These are phyloP conservation scores for Spathaspora arborariae DNA, from an alignment of 805 yeast genomes.

Conservation along the genomic window DNA sequence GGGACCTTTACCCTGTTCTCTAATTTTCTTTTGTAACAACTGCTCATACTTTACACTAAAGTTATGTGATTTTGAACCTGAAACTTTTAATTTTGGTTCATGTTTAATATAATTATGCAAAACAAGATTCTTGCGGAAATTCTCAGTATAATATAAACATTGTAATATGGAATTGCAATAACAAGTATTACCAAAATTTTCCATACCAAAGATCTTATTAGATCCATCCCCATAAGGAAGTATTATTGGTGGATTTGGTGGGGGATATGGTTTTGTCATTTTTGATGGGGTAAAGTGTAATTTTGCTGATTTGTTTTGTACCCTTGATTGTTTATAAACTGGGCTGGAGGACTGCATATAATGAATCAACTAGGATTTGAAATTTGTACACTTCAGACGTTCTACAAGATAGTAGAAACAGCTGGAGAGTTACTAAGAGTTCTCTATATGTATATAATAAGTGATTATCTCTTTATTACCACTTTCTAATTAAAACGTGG, in stretches of 20 bases:
- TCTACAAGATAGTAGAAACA: too few species aligned
- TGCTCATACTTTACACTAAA: constrained; percentile 40
- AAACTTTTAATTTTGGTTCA: constrained; percentile 24
- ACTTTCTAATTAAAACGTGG: too few species aligned
- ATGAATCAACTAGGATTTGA: too few species aligned
- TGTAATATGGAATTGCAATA: constrained; percentile 92
- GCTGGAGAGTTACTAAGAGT: too few species aligned
- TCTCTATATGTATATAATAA: too few species aligned
- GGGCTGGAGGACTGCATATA: not conserved
- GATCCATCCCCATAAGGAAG: constrained; percentile 55
- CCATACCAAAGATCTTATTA: constrained; percentile 72
- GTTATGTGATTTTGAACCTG: constrained; percentile 31
- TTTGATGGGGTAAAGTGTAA: not conserved
- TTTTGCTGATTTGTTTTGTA: not conserved
- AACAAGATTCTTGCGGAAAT: constrained; percentile 48
- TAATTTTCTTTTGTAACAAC: constrained; percentile 30
- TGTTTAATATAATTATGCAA: constrained; percentile 29
- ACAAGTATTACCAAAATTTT: constrained; percentile 88
- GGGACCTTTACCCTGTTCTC: constrained; percentile 20
- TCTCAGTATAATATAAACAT: constrained; percentile 71
- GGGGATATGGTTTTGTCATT: constrained; percentile 4
- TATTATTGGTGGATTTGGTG: not conserved
- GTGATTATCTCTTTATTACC: too few species aligned
- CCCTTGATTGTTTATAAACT: not conserved
- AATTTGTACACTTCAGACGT: too few species aligned